Base-by-base conservation (phyloP, 352 stramenopile genomes). In the Pythium scleroteichum region DNA sequence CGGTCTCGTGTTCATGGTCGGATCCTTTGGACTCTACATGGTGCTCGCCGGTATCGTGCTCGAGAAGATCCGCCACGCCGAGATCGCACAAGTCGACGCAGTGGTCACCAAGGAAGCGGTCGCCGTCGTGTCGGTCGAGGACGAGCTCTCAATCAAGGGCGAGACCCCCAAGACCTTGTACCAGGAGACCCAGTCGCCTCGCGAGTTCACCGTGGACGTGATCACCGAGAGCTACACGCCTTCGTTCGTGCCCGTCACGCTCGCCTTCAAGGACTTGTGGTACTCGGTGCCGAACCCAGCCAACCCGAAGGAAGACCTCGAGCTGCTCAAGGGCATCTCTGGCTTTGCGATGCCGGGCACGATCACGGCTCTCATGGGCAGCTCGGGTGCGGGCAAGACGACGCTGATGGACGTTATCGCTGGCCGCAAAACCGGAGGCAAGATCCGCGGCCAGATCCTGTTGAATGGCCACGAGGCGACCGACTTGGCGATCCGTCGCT, bases 351-450 rank as follows among this genome's bases (percentile, higher is more conserved):
- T 65, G 2, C 84, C 84, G 1, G 74, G 78, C 1, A 69, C 66
- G 1, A 72, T 92, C 10, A 86, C 78, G 3, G 80, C 82, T 0
- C 60, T 94, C 19, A 90, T 91, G 77, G 83, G 83, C 2, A 74
- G 72, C 2, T 82, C 74, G 1, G 85, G 87, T 38, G 84, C 88
- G 24, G 92, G 93, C 2, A 98, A 98, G 72, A 98, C 94, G 12
- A 98, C 95, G 6, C 76, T 98, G 9, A 90, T 98, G 68, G 93
- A 98, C 71, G 92, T 98, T 8, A 92, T 99, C 49, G 90, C 94
- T 9, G 76, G 95, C 14, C 78, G 95, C 45, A 98, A 98, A 72
- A 95, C 78, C 6, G 79, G 76, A 19, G 95, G 95, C 17, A 78
- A 59, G n/a, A 89, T 98, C 24, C 26, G 76, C 19, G 95, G 95